phyloP scores from a whole-genome alignment of 805 yeast genomes.

The Wickerhamiella siamensis region DNA sequence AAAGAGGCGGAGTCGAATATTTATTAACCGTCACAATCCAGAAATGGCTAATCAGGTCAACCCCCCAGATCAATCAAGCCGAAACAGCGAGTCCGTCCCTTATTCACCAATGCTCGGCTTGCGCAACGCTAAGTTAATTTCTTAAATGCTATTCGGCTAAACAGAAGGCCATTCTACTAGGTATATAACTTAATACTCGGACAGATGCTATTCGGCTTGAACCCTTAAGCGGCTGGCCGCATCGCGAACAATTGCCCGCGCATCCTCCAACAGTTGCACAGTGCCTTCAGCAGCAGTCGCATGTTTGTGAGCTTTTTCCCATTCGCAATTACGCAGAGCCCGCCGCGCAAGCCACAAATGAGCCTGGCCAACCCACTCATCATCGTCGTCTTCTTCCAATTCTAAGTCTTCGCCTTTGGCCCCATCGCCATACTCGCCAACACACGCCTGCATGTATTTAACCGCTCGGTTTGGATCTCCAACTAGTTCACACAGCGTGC shows the following conservation, averaged over 20 bases:
- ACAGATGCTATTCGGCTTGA: too few relatives aligned
- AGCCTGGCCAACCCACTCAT: slow-evolving; percentile 61
- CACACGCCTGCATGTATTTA: slow-evolving; percentile 50
- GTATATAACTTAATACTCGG: too few relatives aligned
- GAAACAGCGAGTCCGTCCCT: too few relatives aligned
- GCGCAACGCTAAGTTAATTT: too few relatives aligned
- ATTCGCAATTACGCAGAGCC: slow-evolving; percentile 43
- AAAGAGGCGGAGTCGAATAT: background rate
- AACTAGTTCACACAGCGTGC: slow-evolving; percentile 45
- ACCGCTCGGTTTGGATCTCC: slow-evolving; percentile 41
- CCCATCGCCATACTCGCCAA: too few relatives aligned
- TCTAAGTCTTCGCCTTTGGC: slow-evolving; percentile 46
- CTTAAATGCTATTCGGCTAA: background rate
- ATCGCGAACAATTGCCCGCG: slow-evolving; percentile 66
- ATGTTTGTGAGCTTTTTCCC: slow-evolving; percentile 53
- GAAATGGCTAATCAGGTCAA: too few relatives aligned
- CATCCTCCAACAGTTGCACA: slow-evolving; percentile 82
- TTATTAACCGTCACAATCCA: too few relatives aligned
- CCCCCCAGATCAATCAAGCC: too few relatives aligned
- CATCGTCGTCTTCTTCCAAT: background rate
- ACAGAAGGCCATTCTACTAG: too few relatives aligned
- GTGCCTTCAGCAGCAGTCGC: slow-evolving; percentile 48
- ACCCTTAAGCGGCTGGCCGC: slow-evolving; percentile 33
- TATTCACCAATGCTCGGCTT: too few relatives aligned
- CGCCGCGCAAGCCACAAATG: slow-evolving; percentile 72